These are phyloP conservation scores for Jackrogersella multiformis DNA, from an alignment of 495 filamentous ascomycete species.

Conservation along the genomic window DNA sequence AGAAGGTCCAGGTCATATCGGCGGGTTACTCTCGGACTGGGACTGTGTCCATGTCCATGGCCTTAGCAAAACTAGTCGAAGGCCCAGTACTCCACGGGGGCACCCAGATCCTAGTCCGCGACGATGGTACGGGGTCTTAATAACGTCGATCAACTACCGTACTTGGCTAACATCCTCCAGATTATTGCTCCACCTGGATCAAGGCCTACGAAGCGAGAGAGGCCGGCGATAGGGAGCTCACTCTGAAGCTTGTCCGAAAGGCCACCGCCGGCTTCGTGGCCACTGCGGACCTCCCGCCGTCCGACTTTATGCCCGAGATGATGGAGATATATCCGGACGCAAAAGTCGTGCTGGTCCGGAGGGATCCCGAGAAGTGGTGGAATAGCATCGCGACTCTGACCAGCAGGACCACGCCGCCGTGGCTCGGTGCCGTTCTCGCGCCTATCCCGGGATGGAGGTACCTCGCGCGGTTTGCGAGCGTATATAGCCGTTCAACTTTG, in stretches of 20 bases:
- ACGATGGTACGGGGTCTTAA: slow-evolving; percentile 41
- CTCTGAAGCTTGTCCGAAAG: slow-evolving; percentile 41
- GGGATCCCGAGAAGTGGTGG: slow-evolving; percentile 46
- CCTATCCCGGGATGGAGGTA: slow-evolving; percentile 45
- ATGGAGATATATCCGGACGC: slow-evolving; percentile 52
- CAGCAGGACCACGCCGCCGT: slow-evolving; percentile 37
- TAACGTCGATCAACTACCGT: neutral
- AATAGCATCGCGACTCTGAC: slow-evolving; percentile 43
- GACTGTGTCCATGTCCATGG: slow-evolving; percentile 58
- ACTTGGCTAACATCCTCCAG: slow-evolving; percentile 21
- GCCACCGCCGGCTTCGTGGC: slow-evolving; percentile 48
- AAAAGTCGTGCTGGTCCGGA: slow-evolving; percentile 48
- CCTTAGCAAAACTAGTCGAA: slow-evolving; percentile 56
- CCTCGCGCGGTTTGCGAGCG: slow-evolving; percentile 30
- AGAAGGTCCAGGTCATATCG: slow-evolving; percentile 57
- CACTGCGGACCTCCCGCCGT: slow-evolving; percentile 45
- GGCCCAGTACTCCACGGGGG: slow-evolving; percentile 53
- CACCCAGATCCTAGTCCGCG: slow-evolving; percentile 44
- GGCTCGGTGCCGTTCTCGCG: slow-evolving; percentile 40
- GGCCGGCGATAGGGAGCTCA: slow-evolving; percentile 39
- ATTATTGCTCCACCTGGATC: slow-evolving; percentile 44
- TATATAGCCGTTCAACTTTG: slow-evolving; percentile 40
- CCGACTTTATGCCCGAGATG: slow-evolving; percentile 49
- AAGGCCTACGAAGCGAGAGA: slow-evolving; percentile 40
- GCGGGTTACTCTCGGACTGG: slow-evolving; percentile 63